phyloP scores from a whole-genome alignment of 1,139 yeast species.

The Blastobotrys malaysiensis region DNA sequence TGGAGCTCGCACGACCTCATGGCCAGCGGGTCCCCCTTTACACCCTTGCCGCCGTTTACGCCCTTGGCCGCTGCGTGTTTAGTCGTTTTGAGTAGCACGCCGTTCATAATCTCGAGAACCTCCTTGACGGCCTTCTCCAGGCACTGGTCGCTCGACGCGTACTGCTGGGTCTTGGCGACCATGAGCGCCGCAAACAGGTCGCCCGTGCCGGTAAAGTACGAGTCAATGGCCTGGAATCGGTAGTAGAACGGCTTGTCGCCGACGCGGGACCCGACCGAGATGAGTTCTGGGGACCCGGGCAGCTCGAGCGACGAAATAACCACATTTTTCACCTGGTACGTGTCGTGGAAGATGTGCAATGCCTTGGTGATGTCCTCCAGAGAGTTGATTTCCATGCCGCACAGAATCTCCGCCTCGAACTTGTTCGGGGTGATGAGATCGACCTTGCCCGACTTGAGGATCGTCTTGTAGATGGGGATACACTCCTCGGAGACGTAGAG shows the following conservation, averaged over 20 bases:
- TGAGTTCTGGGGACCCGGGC: constrained; percentile 28
- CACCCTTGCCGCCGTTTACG: constrained; percentile 17
- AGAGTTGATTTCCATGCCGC: constrained; percentile 47
- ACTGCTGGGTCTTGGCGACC: constrained; percentile 38
- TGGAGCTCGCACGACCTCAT: constrained; percentile 27
- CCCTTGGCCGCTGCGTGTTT: constrained; percentile 16
- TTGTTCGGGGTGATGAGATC: constrained; percentile 85
- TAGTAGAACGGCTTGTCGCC: constrained; percentile 35
- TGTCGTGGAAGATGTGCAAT: constrained; percentile 43
- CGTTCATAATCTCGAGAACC: constrained; percentile 25
- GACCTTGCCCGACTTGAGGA: constrained; percentile 49
- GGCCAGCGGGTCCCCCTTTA: constrained; percentile 25
- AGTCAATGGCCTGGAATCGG: constrained; percentile 52
- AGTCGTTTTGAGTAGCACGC: constrained; percentile 24
- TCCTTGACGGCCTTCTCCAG: constrained; percentile 22
- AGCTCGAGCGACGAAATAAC: constrained; percentile 61
- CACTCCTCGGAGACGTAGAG: constrained; percentile 72
- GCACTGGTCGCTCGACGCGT: background rate
- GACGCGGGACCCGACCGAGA: constrained; percentile 25
- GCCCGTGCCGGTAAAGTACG: constrained; percentile 89
- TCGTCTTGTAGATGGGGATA: constrained; percentile 56
- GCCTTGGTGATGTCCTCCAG: constrained; percentile 42
- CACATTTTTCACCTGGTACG: constrained; percentile 52
- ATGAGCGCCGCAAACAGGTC: constrained; percentile 81
- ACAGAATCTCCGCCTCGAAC: constrained; percentile 74